Evolutionary conservation across 2,329 filamentous ascomycete genomes (phyloP).

Genomic region (Diaporthe australafricana): DNA sequence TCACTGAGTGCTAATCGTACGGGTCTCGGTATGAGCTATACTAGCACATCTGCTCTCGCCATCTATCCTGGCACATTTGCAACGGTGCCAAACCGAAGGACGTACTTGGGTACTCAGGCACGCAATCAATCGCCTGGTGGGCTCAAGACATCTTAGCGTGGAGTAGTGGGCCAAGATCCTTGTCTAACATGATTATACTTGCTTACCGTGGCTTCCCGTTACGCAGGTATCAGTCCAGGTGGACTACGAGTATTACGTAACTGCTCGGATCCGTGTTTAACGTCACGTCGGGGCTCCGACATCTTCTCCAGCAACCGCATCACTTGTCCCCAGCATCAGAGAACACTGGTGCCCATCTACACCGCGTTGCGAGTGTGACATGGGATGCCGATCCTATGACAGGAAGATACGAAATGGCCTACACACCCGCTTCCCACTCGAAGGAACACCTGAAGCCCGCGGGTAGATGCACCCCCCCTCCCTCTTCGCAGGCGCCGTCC

Average conservation of each 20-base stretch:
- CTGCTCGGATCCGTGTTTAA: not conserved
- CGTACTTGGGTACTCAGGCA: too few species aligned
- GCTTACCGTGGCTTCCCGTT: not conserved
- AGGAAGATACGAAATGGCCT: constrained; percentile 34
- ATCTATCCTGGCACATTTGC: too few species aligned
- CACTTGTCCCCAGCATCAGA: not conserved
- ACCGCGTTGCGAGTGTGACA: constrained; percentile 7
- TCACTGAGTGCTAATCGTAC: too few species aligned
- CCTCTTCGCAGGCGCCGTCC: not conserved
- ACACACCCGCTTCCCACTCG: constrained; percentile 26
- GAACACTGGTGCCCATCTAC: not conserved
- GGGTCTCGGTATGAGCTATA: too few species aligned
- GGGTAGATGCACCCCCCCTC: not conserved
- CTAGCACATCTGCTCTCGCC: too few species aligned
- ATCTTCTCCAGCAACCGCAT: not conserved
- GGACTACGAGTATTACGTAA: not conserved
- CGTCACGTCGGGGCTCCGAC: not conserved
- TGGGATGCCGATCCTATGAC: constrained; percentile 23
- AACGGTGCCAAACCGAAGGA: too few species aligned
- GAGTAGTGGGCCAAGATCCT: too few species aligned
- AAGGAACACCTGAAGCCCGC: constrained; percentile 35
- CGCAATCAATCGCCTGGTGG: too few species aligned
- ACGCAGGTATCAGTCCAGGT: not conserved
- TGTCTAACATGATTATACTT: too few species aligned
- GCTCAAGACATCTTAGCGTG: too few species aligned